Evolutionary conservation across 805 yeast species (phyloP).

Genomic region (Starmera dryadoides): DNA sequence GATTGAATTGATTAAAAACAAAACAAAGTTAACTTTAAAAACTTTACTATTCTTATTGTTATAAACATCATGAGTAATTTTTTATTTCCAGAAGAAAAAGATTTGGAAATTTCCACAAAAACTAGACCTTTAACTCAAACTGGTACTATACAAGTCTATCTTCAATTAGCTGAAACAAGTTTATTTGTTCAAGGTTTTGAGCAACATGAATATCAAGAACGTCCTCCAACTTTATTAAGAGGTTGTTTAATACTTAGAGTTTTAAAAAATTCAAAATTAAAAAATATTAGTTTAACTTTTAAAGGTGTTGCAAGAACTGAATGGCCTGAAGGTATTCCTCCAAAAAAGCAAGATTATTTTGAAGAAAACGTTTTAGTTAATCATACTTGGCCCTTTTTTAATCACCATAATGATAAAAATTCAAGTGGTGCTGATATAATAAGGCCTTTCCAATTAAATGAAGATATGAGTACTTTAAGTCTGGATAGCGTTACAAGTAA

Average conservation of each 20-base stretch:
- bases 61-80: constrained; percentile 24
- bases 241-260: constrained; percentile 72
- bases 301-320: constrained; percentile 73
- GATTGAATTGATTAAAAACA: too few species aligned
- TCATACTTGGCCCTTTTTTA: constrained; percentile 91
- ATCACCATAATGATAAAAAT: constrained; percentile 28
- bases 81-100: constrained; percentile 43
- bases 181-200: constrained; percentile 80
- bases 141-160: constrained; percentile 59
- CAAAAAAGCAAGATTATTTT: constrained; percentile 57
- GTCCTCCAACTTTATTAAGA: constrained; percentile 74
- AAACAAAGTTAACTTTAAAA: too few species aligned
- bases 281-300: constrained; percentile 52
- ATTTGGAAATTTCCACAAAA: constrained; percentile 33
- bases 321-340: constrained; percentile 99
- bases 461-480: constrained; percentile 17
- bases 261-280: constrained; percentile 64
- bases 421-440: constrained; percentile 37
- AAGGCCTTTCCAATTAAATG: constrained; percentile 7
- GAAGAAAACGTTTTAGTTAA: constrained; percentile 63
- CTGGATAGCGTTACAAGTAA: constrained; percentile 13
- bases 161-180: constrained; percentile 73
- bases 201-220: constrained; percentile 48
- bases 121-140: constrained; percentile 50
- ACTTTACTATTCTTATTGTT: too few species aligned